These are phyloP conservation scores for Trichoderma lentiforme DNA, from an alignment of 2,329 filamentous ascomycete species.

Conservation along the genomic window DNA sequence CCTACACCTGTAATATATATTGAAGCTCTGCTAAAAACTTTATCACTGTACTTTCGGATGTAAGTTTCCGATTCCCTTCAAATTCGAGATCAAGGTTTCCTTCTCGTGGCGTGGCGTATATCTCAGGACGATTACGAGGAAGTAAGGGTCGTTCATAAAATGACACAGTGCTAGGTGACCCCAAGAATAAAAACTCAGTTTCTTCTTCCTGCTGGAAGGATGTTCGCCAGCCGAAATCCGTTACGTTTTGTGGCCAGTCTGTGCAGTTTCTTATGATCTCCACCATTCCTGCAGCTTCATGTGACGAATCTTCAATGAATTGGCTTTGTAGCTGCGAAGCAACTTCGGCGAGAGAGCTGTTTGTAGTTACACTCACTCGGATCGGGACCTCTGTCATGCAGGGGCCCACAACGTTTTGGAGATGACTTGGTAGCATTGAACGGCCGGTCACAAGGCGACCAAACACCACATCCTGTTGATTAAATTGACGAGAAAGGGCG, in stretches of 20 bases:
- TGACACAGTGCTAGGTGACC: background rate
- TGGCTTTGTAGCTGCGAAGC: conserved; percentile 5
- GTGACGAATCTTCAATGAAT: conserved; percentile 1
- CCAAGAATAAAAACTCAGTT: conserved; percentile 1
- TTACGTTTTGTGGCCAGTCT: conserved; percentile 8
- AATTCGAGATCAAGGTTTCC: conserved; percentile 8
- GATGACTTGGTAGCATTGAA: conserved; percentile 5
- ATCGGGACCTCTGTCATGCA: conserved; percentile 12
- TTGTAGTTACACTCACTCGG: background rate
- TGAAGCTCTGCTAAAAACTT: background rate
- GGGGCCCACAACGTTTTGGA: conserved; percentile 17
- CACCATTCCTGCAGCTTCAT: conserved; percentile 9
- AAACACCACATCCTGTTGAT: conserved; percentile 9
- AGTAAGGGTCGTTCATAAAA: background rate
- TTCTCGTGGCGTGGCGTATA: conserved; percentile 5
- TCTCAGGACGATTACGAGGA: conserved; percentile 5
- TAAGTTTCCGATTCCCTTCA: conserved; percentile 11
- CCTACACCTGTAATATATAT: background rate
- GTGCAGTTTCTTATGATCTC: conserved; percentile 14
- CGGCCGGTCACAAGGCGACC: conserved; percentile 17
- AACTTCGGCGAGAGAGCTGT: background rate
- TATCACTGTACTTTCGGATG: background rate
- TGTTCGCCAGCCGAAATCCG: conserved; percentile 15
- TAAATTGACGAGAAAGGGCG: conserved; percentile 1
- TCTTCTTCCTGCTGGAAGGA: conserved; percentile 12